phyloP scores from a whole-genome alignment of 73 alveolate genomes.

The Paraurostyla sp. region DNA sequence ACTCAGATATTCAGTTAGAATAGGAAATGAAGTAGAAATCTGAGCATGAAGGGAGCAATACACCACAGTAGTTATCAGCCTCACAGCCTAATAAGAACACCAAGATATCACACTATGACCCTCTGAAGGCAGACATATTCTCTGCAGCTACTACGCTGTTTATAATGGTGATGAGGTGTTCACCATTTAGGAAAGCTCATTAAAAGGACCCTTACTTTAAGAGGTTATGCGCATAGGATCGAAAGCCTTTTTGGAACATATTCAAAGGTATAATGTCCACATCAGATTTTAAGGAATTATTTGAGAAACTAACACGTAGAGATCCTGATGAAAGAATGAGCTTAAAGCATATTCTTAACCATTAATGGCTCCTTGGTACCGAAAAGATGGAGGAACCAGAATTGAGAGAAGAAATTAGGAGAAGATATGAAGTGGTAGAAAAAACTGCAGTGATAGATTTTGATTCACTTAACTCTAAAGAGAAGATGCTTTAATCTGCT shows the following conservation, averaged over 20 bases:
- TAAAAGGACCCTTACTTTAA: conserved; percentile 60
- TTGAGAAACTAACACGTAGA: conserved; percentile 56
- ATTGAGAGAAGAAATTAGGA: conserved; percentile 22
- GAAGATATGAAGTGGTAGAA: conserved; percentile 38
- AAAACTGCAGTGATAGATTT: conserved; percentile 43
- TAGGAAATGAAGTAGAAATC: conserved; percentile 31
- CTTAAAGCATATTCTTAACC: conserved; percentile 25
- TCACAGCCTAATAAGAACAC: not conserved
- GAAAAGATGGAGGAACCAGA: not conserved
- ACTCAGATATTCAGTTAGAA: not conserved
- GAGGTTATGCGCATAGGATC: conserved; percentile 43
- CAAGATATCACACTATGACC: conserved; percentile 21
- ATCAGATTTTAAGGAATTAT: conserved; percentile 54
- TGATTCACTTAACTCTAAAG: conserved; percentile 7
- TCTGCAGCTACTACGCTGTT: conserved; percentile 56
- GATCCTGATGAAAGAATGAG: conserved; percentile 60
- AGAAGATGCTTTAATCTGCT: not conserved
- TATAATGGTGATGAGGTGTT: conserved; percentile 56
- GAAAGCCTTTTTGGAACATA: conserved; percentile 65
- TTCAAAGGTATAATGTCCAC: conserved; percentile 51
- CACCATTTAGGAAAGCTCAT: conserved; percentile 57
- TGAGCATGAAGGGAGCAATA: not conserved
- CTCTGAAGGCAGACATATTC: conserved; percentile 61
- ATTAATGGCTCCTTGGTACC: conserved; percentile 16
- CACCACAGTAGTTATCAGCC: not conserved